Evolutionary conservation across 495 filamentous ascomycete species (phyloP).

Genomic region (Pseudotulostoma volvatum): DNA sequence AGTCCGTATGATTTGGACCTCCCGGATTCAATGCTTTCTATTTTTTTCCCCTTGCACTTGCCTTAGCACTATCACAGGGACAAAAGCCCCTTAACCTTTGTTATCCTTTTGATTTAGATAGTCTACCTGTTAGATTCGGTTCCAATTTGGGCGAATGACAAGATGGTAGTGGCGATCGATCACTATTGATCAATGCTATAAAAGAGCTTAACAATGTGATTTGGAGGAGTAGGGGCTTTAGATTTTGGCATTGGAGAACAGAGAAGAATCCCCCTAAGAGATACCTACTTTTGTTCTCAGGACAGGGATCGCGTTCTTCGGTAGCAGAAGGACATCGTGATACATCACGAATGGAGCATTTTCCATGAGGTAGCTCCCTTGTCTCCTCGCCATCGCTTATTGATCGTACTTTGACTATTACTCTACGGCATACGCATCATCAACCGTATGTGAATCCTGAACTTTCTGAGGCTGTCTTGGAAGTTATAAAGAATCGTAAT

Average conservation of each 20-base stretch:
- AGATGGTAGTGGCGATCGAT: background rate
- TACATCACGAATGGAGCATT: background rate
- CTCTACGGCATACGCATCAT: slow-evolving; percentile 2
- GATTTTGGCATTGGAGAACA: slow-evolving; percentile 2
- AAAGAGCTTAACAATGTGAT: background rate
- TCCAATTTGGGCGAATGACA: background rate
- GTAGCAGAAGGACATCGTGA: background rate
- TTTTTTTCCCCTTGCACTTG: background rate
- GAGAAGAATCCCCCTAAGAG: background rate
- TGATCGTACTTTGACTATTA: slow-evolving; percentile 2
- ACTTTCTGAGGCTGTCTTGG: slow-evolving; percentile 2
- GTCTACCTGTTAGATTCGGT: slow-evolving; percentile 2
- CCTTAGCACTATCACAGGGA: background rate
- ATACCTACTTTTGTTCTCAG: background rate
- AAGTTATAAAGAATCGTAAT: background rate
- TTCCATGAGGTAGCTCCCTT: slow-evolving; percentile 1
- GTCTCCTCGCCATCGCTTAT: slow-evolving; percentile 1
- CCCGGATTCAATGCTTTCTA: background rate
- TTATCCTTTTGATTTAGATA: slow-evolving; percentile 2
- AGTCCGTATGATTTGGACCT: slow-evolving; percentile 1
- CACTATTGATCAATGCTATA: slow-evolving; percentile 2
- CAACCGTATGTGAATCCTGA: slow-evolving; percentile 1
- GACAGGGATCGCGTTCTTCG: background rate
- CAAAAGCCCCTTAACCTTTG: background rate
- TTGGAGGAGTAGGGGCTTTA: slow-evolving; percentile 3